A percentile compares a stretch with the other conserved stretches of the same genome.
Conservation (phyloP, 2,329 filamentous ascomycete genomes). For the Colletotrichum eremochloae region DNA sequence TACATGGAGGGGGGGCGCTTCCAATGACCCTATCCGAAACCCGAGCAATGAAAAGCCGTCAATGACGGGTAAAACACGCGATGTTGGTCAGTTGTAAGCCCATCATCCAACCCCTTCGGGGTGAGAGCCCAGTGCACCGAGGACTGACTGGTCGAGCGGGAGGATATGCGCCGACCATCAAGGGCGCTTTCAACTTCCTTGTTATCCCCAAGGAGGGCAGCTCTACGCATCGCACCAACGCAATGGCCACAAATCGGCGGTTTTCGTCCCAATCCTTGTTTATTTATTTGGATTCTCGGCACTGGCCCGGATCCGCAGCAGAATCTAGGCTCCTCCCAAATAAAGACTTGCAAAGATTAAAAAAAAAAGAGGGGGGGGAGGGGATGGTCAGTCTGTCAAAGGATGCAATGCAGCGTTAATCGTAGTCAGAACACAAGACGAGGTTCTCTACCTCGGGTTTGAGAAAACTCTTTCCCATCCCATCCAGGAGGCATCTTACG, state of each 20-base stretch:
- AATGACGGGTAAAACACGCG: neutral
- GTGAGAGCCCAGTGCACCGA: constrained; percentile 28
- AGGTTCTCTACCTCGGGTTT: neutral
- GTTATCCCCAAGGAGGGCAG: constrained; percentile 10
- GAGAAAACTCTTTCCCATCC: constrained; percentile 1
- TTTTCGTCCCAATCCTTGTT: constrained; percentile 25
- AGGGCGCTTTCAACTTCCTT: constrained; percentile 37
- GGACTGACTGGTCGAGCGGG: neutral
- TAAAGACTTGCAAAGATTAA: constrained; percentile 7
- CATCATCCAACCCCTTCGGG: neutral
- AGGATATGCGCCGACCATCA: neutral
- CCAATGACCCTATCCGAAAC: neutral
- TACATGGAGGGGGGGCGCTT: constrained; percentile 12
- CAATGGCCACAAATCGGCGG: constrained; percentile 23
- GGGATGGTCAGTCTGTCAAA: neutral
- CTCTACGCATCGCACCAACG: constrained; percentile 15
- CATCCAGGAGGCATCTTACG: constrained; percentile 16
- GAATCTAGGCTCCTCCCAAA: constrained; percentile 14
- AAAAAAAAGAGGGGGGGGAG: neutral
- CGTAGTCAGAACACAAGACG: neutral
- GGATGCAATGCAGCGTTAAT: constrained; percentile 1
- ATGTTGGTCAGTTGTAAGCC: constrained; percentile 15
- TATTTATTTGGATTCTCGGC: constrained; percentile 6
- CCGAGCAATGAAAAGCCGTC: neutral
- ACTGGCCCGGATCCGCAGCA: constrained; percentile 22